Base-by-base conservation (phyloP, 192 early-diverging fungal genomes). In the Coemansia sp. region DNA sequence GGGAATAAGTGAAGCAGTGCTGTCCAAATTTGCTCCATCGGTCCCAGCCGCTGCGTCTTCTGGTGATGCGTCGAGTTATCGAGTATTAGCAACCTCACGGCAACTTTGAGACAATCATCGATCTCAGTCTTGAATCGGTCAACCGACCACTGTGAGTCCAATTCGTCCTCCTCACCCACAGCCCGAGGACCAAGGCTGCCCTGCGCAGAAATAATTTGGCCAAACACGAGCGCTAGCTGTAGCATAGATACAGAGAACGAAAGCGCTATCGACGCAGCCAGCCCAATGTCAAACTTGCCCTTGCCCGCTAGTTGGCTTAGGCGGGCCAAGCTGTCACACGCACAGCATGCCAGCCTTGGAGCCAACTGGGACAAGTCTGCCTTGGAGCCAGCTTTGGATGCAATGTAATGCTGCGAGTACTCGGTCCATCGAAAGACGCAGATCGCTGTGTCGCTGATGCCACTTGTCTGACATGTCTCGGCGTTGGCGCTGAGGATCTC, bases 381-480 rank as follows among this genome's bases (percentile, higher is more conserved):
- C 25, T 66, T 62, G 27, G 68, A 74, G n/a, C 64, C 34, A 4
- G 48, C 15, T 19, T 11, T 42, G 23, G 44, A 15, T 11, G 39
- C 29, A 42, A 83, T 48, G 12, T 57, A 75, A 9, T 65, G 62
- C 64, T 75, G 80, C 15, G 67, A 21, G 53, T 78, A 83, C 12
- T 77, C 70, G 12, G 68, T 78, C 80, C 80, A 83, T 2, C 67
- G 76, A 29, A 77, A 48, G 2, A 77, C 67, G 36, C 72, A 64
- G 51, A n/a, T 12, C n/a, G 5, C 59, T 15, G 59, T 39, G 21
- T 61, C 59, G 9, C 19, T 31, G 64, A n/a, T 19, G 50, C 63
- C 23, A 41, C 51, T 14, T 9, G 11, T 25, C 15, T 55, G 17
- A 5, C 51, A 15, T 14, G 21, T 2, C 7, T 61, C 59, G 1